phyloP scores from a whole-genome alignment of 176 grass and related monocot genomes.

The Triticum timopheevii region DNA sequence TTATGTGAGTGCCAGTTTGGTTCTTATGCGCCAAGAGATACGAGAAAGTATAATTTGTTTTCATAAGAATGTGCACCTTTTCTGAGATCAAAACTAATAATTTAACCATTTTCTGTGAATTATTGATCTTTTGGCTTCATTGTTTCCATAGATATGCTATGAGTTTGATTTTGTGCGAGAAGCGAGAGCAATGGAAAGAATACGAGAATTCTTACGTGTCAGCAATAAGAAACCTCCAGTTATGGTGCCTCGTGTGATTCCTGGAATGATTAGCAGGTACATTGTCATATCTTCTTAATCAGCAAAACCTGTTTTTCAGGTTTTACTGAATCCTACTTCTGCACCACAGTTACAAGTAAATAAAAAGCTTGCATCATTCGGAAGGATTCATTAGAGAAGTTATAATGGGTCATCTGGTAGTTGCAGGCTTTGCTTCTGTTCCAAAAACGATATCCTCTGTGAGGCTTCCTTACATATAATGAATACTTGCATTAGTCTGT shows the following conservation, averaged over 20 bases:
- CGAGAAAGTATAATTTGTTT: neutral
- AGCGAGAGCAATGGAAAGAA: constrained; percentile 89
- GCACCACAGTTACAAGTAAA: neutral
- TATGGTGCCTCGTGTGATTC: constrained; percentile 81
- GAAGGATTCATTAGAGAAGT: constrained; percentile 16
- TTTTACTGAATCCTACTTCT: constrained; percentile 26
- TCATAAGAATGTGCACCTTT: neutral
- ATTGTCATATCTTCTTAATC: constrained; percentile 9
- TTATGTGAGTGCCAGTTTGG: constrained; percentile 7
- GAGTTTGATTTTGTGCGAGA: constrained; percentile 99
- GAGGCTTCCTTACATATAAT: constrained; percentile 6
- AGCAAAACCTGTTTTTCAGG: constrained; percentile 7
- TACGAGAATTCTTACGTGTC: constrained; percentile 50
- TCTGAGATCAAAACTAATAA: neutral
- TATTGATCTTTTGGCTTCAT: neutral
- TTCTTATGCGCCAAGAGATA: constrained; percentile 10
- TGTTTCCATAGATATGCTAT: constrained; percentile 72
- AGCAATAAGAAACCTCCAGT: constrained; percentile 90
- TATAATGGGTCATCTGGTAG: constrained; percentile 27
- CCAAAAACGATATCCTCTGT: neutral
- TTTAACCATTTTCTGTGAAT: neutral
- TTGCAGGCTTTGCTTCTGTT: neutral
- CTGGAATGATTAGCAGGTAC: constrained; percentile 89
- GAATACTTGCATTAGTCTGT: constrained; percentile 3
- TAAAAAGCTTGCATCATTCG: neutral